Evolutionary conservation across 2,329 filamentous ascomycete genomes (phyloP).

Genomic region (Verticillium dahliae): DNA sequence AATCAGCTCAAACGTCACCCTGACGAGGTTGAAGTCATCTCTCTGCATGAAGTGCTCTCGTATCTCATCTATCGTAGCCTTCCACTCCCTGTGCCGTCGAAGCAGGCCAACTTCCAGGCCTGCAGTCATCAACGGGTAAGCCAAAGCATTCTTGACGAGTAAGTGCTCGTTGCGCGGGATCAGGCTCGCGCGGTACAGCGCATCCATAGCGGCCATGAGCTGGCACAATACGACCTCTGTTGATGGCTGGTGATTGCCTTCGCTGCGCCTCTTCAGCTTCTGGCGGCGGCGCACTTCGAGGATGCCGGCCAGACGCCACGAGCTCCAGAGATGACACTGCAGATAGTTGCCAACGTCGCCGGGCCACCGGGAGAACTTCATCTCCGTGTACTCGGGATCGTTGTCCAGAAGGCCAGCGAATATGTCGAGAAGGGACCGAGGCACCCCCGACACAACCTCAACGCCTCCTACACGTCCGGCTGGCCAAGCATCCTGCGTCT

Average conservation of each 20-base stretch:
- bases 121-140: conserved; percentile 18
- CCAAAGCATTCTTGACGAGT: conserved; percentile 17
- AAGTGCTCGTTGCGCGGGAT: conserved; percentile 11
- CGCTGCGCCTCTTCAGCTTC: background rate
- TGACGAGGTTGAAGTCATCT: conserved; percentile 3
- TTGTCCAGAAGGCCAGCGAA: conserved; percentile 12
- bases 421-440: conserved; percentile 18
- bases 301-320: conserved; percentile 17
- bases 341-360: conserved; percentile 17
- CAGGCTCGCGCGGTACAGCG: conserved; percentile 10
- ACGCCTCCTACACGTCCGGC: conserved; percentile 11
- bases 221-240: conserved; percentile 16
- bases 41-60: conserved; percentile 1
- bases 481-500: conserved; percentile 7
- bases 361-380: conserved; percentile 14
- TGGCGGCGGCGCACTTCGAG: conserved; percentile 13
- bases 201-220: conserved; percentile 17
- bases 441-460: conserved; percentile 20
- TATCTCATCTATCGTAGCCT: conserved; percentile 5
- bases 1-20: conserved; percentile 3
- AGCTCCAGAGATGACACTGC: conserved; percentile 21
- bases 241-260: background rate
- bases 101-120: conserved; percentile 17
- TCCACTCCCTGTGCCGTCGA: conserved; percentile 9
- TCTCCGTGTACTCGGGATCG: conserved; percentile 9